Evolutionary conservation across 2,329 filamentous ascomycete species (phyloP).

Genomic region (Epichloe sylvatica): DNA sequence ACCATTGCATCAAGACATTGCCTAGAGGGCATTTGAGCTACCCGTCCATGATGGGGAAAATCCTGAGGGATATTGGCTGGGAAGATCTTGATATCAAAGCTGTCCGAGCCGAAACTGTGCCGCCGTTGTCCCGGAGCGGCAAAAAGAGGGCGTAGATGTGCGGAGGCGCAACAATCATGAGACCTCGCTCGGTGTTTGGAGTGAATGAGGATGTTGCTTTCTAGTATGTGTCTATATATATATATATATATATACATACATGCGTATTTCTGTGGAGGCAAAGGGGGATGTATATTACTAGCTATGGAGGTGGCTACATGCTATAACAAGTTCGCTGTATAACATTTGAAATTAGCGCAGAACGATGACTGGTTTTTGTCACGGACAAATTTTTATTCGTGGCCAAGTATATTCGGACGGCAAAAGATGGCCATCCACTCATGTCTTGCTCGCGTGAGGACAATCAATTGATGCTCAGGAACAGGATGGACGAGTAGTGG

Average conservation of each 20-base stretch:
- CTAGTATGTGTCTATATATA: not conserved
- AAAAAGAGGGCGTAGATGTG: not conserved
- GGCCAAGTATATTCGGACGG: not conserved
- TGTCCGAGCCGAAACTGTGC: constrained; percentile 14
- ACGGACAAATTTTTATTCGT: not conserved
- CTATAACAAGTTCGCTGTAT: not conserved
- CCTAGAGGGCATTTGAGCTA: constrained; percentile 60
- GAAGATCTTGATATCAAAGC: constrained; percentile 42
- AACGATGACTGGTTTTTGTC: not conserved
- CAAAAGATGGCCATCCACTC: not conserved
- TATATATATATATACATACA: not conserved
- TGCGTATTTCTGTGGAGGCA: not conserved
- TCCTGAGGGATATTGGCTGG: constrained; percentile 55
- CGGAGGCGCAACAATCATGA: not conserved
- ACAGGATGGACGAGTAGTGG: too few species aligned
- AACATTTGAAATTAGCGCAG: not conserved
- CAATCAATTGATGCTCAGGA: too few species aligned
- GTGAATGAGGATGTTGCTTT: not conserved
- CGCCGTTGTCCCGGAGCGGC: constrained; percentile 1
- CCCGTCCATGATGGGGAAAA: constrained; percentile 49
- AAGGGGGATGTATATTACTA: not conserved
- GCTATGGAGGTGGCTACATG: not conserved
- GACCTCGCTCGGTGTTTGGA: not conserved
- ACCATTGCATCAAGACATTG: constrained; percentile 50
- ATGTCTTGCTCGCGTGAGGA: not conserved